phyloP scores from a whole-genome alignment of 148 eudicot species.

The Heliamphora exappendiculata region DNA sequence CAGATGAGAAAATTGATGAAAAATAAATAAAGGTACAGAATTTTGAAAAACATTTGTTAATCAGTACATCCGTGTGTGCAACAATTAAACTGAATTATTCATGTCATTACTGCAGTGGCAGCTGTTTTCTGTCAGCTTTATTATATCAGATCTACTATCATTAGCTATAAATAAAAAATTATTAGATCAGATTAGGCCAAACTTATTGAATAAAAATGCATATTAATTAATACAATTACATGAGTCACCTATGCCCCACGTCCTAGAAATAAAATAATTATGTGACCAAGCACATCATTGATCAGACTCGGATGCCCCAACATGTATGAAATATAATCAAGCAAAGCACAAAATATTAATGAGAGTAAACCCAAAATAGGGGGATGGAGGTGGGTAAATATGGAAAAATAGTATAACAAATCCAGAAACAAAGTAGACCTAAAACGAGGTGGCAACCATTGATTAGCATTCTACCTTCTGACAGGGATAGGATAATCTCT shows the following conservation, averaged over 20 bases:
- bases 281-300: background rate
- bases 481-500: background rate
- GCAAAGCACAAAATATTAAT: background rate
- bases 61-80: background rate
- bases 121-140: background rate
- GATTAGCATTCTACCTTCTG: background rate
- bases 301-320: background rate
- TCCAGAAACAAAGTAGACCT: background rate
- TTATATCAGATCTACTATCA: background rate
- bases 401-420: background rate
- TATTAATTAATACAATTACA: too few relatives aligned
- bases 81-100: background rate
- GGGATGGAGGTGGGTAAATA: background rate
- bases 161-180: background rate
- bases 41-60: background rate
- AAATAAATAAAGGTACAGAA: background rate
- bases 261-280: background rate
- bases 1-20: conserved; percentile 2
- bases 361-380: background rate
- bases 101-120: background rate
- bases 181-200: background rate
- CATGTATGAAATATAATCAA: background rate
- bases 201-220: background rate
- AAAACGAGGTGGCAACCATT: background rate
- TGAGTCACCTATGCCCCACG: background rate